Evolutionary conservation across 768 basidiomycete species (phyloP), one percentile per base, ranked within the genome.

Genomic region (Sarcodon aspratus): DNA sequence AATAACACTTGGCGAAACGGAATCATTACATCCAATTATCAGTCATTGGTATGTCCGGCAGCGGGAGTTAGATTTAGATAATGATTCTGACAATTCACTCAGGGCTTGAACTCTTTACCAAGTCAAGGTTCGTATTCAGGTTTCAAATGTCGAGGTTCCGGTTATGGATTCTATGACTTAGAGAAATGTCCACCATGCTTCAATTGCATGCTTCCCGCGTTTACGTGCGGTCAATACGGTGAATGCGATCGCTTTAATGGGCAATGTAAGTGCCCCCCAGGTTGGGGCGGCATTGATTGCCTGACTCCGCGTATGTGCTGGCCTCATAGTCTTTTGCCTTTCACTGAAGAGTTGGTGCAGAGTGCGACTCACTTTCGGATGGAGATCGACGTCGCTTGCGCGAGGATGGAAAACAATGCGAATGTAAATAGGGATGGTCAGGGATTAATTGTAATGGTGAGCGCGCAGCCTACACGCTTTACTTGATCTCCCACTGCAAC

Each of bases 261-360:
- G 1, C 92, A 96, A 58, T 99, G 96, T 67, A 83, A 91, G 60
- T 99, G 96, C 59, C 92, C 93, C 1, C 77, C 90, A 37, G 96
- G 96, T n/a, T 99, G 94, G 81, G 90, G 92, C 43, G 96, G 96
- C 1, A 85, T 93, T 35, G 95, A 98, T 59, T 99, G 96, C 67
- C 66, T 96, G 47, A 78, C 78, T 7, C 95, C 96, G 17, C 85
- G 94, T 96, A 66, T 44, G 89, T 76, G 6, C 15, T 18, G 9
- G 21, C 37, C 12, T 8, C 12, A 36, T 38, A 12, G 36, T 8
- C 32, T 50, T n/a, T 46, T 33, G 33, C 36, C 43, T 46, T 37
- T 8, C 35, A 15, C 36, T 35, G 53, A 53, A 36, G 59, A 32
- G 46, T 13, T 18, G 33, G 36, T 27, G 8, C 50, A 96, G 93